A percentile compares a stretch with the other conserved stretches of the same genome.
Conservation (phyloP, 2,329 filamentous ascomycete genomes). For the Microcyclospora tardicrescens region DNA sequence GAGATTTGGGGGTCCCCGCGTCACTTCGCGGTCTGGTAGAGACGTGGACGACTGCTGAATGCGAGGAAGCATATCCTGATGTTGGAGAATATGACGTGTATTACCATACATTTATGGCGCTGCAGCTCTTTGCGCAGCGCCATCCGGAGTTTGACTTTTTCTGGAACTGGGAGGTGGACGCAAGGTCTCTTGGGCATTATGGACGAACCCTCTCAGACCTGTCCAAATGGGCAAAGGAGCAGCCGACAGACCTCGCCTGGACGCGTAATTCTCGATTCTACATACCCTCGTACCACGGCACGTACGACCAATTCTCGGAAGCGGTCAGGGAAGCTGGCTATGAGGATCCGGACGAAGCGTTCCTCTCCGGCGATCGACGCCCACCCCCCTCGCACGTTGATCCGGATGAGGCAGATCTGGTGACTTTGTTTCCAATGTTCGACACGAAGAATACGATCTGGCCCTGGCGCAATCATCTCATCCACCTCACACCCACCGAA, state of each 20-base stretch:
- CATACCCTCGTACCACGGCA: constrained; percentile 37
- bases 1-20: not conserved
- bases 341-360: constrained; percentile 27
- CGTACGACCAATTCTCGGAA: constrained; percentile 29
- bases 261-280: constrained; percentile 43
- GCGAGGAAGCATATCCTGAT: not conserved
- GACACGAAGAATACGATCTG: constrained; percentile 80
- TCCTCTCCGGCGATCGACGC: constrained; percentile 48
- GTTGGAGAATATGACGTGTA: constrained; percentile 35
- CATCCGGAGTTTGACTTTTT: constrained; percentile 66
- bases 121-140: constrained; percentile 60
- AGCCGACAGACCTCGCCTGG: constrained; percentile 43
- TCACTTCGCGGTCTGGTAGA: not conserved
- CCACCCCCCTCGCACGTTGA: constrained; percentile 64
- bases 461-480: constrained; percentile 56
- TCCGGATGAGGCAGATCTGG: constrained; percentile 79
- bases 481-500: constrained; percentile 46
- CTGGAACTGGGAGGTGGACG: constrained; percentile 75
- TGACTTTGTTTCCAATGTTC: constrained; percentile 84
- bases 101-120: constrained; percentile 53
- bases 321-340: not conserved
- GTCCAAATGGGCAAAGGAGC: constrained; percentile 36
- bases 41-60: not conserved
- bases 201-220: constrained; percentile 61
- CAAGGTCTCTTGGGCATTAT: constrained; percentile 62